These are phyloP conservation scores for Amylostereum areolatum DNA, from an alignment of 1,284 basidiomycete genomes.

Conservation along the genomic window DNA sequence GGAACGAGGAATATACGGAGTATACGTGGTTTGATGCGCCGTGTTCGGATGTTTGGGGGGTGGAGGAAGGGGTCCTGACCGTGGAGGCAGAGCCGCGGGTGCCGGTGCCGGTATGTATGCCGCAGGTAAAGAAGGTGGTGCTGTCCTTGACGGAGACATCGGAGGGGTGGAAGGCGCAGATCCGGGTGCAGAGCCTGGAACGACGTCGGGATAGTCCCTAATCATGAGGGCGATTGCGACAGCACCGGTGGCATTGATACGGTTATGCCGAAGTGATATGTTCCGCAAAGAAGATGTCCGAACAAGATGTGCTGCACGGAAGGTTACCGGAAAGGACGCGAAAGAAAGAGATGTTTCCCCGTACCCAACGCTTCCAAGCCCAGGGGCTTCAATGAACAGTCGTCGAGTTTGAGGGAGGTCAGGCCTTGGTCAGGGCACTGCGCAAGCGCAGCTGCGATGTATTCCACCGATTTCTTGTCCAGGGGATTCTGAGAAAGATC, in stretches of 20 bases:
- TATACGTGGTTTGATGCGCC: constrained; percentile 67
- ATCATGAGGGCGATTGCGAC: constrained; percentile 95
- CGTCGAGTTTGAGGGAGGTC: constrained; percentile 78
- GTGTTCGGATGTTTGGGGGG: constrained; percentile 53
- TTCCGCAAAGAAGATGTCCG: constrained; percentile 80
- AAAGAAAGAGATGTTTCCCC: constrained; percentile 19
- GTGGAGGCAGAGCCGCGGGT: constrained; percentile 24
- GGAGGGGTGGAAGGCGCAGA: constrained; percentile 22
- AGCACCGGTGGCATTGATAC: constrained; percentile 75
- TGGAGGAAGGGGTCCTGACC: constrained; percentile 42
- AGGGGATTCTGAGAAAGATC: constrained; percentile 86
- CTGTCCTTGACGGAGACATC: constrained; percentile 16
- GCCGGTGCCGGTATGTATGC: constrained; percentile 12
- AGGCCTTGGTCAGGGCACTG: constrained; percentile 52
- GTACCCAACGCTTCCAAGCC: constrained; percentile 74
- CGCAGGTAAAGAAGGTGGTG: constrained; percentile 12
- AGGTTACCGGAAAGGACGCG: background rate
- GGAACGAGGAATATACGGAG: constrained; percentile 70
- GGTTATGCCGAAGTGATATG: constrained; percentile 83
- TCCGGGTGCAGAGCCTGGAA: constrained; percentile 30
- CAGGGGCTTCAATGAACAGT: constrained; percentile 68
- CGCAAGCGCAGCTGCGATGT: constrained; percentile 67
- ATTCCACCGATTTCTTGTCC: constrained; percentile 82
- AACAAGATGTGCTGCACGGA: constrained; percentile 62
- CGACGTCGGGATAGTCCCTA: constrained; percentile 83